Percentiles rank a stretch among this genome's conserved stretches.
phyloP scores from a whole-genome alignment of 139 green algal species.

The Ostreobium quekettii region DNA sequence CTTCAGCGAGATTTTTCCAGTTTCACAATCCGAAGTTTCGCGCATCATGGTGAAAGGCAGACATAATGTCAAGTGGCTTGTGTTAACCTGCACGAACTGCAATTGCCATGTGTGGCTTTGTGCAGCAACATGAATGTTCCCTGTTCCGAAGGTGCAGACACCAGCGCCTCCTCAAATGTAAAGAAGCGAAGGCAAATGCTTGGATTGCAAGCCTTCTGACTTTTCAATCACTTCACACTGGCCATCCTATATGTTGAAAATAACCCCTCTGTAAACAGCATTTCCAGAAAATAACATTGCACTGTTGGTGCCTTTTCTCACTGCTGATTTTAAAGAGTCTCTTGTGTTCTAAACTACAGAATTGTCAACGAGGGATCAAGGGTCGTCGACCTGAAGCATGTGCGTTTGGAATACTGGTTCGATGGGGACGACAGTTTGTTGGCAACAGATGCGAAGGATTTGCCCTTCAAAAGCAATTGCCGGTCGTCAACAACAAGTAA shows the following conservation, averaged over 20 bases:
- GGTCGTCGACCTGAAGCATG: background rate
- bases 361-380: background rate
- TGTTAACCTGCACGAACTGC: no score
- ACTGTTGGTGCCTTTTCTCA: background rate
- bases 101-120: no score
- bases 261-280: background rate
- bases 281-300: background rate
- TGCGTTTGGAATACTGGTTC: conserved; percentile 16
- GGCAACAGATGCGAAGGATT: background rate
- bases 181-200: no score
- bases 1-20: background rate
- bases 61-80: no score
- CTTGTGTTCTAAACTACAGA: no score
- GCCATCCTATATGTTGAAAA: background rate
- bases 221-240: no score
- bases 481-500: background rate
- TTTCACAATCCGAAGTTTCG: background rate
- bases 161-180: no score
- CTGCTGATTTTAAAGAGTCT: no score
- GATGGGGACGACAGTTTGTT: background rate
- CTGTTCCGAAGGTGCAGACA: no score
- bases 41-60: no score
- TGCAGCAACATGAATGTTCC: no score
- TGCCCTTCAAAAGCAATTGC: background rate
- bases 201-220: no score